Percentiles rank a stretch among this genome's conserved stretches.
Conservation (phyloP, 768 basidiomycete genomes). For the Rossbeevera mucosa region DNA sequence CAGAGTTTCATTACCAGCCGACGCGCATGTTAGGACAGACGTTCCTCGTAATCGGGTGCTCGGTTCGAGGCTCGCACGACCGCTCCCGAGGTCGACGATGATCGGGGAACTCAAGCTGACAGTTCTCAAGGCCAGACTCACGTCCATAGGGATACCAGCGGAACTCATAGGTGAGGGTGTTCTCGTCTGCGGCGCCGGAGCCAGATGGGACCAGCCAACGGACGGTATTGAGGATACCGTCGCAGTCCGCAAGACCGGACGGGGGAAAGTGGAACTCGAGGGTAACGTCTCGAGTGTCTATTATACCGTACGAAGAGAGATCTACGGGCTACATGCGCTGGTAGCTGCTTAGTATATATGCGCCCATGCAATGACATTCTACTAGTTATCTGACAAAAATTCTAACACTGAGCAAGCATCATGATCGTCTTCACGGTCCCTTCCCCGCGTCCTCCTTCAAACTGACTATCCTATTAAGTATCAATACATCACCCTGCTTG, state of each 20-base stretch:
- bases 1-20: constrained; percentile 29
- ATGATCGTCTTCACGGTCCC: constrained; percentile 18
- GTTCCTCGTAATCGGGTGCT: constrained; percentile 41
- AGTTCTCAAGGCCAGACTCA: constrained; percentile 75
- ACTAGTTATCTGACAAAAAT: neutral
- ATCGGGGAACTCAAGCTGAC: constrained; percentile 96
- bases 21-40: constrained; percentile 21
- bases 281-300: constrained; percentile 86
- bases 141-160: constrained; percentile 73
- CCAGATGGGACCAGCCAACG: constrained; percentile 37
- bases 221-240: constrained; percentile 63
- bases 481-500: constrained; percentile 70
- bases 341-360: constrained; percentile 54
- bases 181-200: constrained; percentile 74
- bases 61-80: constrained; percentile 60
- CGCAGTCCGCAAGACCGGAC: constrained; percentile 81
- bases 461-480: constrained; percentile 89
- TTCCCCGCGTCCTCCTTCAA: constrained; percentile 95
- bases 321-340: constrained; percentile 87
- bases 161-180: constrained; percentile 98
- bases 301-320: constrained; percentile 82
- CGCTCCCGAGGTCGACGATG: constrained; percentile 87
- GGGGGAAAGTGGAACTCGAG: constrained; percentile 85
- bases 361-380: constrained; percentile 9
- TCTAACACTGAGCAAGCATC: neutral